A percentile compares a stretch with the other conserved stretches of the same genome.
Evolutionary conservation across 192 early-diverging fungal species (phyloP).

Genomic region (Spizellomyces sp.): DNA sequence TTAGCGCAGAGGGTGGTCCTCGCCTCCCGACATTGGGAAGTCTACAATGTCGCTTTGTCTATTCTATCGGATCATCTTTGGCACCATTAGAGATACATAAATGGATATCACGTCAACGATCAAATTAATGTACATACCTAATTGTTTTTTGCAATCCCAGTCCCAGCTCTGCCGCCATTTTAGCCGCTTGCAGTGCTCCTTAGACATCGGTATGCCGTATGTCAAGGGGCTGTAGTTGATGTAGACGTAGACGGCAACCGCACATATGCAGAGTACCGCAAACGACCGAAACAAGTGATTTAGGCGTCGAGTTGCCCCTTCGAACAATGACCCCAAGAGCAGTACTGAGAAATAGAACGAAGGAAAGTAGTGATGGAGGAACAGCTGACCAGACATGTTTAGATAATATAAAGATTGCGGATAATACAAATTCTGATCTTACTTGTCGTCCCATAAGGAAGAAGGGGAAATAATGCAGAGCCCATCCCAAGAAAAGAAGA

Average conservation of each 20-base stretch:
- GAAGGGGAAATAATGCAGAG: constrained; percentile 85
- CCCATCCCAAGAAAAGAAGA: constrained; percentile 78
- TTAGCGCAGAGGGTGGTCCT: too few species aligned
- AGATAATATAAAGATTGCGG: not conserved
- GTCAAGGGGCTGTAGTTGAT: constrained; percentile 74
- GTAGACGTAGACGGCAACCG: constrained; percentile 66
- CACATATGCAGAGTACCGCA: constrained; percentile 32
- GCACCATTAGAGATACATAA: too few species aligned
- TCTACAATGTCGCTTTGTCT: too few species aligned
- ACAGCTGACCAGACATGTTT: constrained; percentile 46
- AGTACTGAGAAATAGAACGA: constrained; percentile 87
- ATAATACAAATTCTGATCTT: constrained; percentile 6
- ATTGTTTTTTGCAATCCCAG: constrained; percentile 62
- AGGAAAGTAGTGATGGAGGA: constrained; percentile 95
- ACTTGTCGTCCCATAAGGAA: constrained; percentile 86
- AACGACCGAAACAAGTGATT: not conserved
- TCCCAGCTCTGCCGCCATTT: constrained; percentile 86
- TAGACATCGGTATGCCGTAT: constrained; percentile 80
- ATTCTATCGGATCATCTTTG: too few species aligned
- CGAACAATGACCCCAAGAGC: constrained; percentile 68
- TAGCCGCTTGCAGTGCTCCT: constrained; percentile 69
- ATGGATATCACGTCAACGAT: too few species aligned
- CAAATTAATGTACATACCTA: too few species aligned
- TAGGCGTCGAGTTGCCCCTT: constrained; percentile 67
- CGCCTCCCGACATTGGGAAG: too few species aligned